Evolutionary conservation across 306 rosid species (phyloP).

Genomic region (Abrus pulchellus): DNA sequence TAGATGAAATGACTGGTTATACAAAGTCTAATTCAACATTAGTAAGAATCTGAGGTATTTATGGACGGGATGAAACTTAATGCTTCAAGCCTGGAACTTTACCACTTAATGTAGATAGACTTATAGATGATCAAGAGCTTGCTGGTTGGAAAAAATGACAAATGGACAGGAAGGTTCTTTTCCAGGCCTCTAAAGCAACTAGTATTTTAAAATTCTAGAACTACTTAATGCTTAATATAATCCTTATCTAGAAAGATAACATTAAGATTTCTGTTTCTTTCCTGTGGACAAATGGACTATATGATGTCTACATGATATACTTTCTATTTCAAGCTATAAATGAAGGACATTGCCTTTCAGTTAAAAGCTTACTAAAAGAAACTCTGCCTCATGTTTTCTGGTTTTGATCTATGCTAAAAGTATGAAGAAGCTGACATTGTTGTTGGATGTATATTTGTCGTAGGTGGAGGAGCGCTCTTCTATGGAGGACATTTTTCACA

Average conservation of each 20-base stretch:
- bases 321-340: neutral
- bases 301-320: conserved; percentile 6
- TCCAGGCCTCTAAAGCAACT: neutral
- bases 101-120: conserved; percentile 4
- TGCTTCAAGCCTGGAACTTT: conserved; percentile 21
- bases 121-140: neutral
- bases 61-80: conserved; percentile 6
- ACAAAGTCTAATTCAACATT: neutral
- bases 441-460: conserved; percentile 14
- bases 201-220: neutral
- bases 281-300: neutral
- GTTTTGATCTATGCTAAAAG: conserved; percentile 8
- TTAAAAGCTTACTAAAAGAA: neutral
- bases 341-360: neutral
- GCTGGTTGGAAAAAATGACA: conserved; percentile 4
- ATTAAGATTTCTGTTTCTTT: conserved; percentile 9
- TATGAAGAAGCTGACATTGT: neutral
- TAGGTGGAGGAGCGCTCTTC: conserved; percentile 97
- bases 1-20: neutral
- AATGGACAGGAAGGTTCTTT: neutral
- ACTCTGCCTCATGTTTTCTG: conserved; percentile 16
- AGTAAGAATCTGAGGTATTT: neutral
- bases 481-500: conserved; percentile 92
- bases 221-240: neutral
- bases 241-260: conserved; percentile 22